phyloP scores from a whole-genome alignment of 805 yeast species.

The Kuraishia cidri region DNA sequence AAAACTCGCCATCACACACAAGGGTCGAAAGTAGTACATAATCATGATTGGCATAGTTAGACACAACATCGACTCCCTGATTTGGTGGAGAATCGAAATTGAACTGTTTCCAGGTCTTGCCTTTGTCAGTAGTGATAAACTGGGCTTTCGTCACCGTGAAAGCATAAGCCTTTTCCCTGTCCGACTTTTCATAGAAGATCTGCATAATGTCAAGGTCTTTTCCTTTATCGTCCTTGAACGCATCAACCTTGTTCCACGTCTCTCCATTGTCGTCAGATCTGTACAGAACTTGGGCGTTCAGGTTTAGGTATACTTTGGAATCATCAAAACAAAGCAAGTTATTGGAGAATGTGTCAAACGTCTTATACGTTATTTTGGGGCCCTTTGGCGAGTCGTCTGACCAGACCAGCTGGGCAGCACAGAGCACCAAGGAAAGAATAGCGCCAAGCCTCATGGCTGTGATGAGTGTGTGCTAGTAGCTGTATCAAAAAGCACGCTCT shows the following conservation, averaged over 20 bases:
- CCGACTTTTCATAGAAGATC: slow-evolving; percentile 26
- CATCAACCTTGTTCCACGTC: slow-evolving; percentile 26
- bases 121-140: slow-evolving; percentile 29
- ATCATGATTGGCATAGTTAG: slow-evolving; percentile 29
- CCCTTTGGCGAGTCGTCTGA: neutral
- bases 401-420: neutral
- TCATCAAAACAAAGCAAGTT: slow-evolving; percentile 1
- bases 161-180: slow-evolving; percentile 27
- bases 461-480: too few species aligned
- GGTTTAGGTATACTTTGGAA: slow-evolving; percentile 11
- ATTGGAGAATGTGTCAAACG: neutral
- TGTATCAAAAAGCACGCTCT: too few species aligned
- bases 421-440: neutral
- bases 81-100: slow-evolving; percentile 16
- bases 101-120: slow-evolving; percentile 30
- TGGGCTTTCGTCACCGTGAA: slow-evolving; percentile 21
- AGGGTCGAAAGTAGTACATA: slow-evolving; percentile 24
- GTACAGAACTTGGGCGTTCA: slow-evolving; percentile 21
- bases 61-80: slow-evolving; percentile 16
- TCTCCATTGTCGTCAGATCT: slow-evolving; percentile 39
- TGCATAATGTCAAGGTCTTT: slow-evolving; percentile 17
- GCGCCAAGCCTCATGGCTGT: too few species aligned
- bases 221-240: slow-evolving; percentile 24
- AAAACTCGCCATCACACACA: slow-evolving; percentile 25
- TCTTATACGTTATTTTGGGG: neutral